phyloP scores from a whole-genome alignment of 2,329 filamentous ascomycete genomes.

The Beauveria varroae region DNA sequence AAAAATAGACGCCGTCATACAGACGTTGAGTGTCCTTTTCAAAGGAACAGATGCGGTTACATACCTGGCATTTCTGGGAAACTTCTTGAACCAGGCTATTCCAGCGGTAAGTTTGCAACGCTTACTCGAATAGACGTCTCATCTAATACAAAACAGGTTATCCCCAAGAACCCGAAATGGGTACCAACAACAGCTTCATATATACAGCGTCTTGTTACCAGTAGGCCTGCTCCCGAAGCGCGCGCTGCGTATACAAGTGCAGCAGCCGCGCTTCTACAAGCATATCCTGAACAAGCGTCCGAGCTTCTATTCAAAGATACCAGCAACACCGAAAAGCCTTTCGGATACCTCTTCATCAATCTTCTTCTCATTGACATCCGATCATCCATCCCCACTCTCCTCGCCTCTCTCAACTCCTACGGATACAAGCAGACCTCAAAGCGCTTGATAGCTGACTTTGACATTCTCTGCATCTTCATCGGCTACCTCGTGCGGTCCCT shows the following conservation, averaged over 20 bases:
- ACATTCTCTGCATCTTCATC: conserved; percentile 54
- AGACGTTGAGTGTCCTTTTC: conserved; percentile 44
- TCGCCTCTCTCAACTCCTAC: conserved; percentile 48
- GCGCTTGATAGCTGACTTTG: conserved; percentile 53
- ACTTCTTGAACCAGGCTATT: conserved; percentile 42
- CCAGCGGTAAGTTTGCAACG: conserved; percentile 32
- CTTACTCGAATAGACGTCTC: background rate
- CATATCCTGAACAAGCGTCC: conserved; percentile 40
- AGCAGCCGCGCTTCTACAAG: conserved; percentile 48
- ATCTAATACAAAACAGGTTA: conserved; percentile 29
- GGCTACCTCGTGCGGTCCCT: conserved; percentile 48
- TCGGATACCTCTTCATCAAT: conserved; percentile 55
- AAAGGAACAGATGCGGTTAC: conserved; percentile 53
- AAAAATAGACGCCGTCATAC: conserved; percentile 41
- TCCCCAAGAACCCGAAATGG: conserved; percentile 47
- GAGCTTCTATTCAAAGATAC: conserved; percentile 45
- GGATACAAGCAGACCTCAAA: conserved; percentile 43
- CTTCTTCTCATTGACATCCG: conserved; percentile 60
- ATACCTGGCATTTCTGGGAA: conserved; percentile 48
- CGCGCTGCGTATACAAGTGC: conserved; percentile 54
- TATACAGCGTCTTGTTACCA: conserved; percentile 46
- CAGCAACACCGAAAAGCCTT: conserved; percentile 39
- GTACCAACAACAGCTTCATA: conserved; percentile 37
- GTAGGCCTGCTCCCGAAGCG: conserved; percentile 45
- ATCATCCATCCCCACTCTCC: conserved; percentile 52